Conservation (phyloP, 2,329 filamentous ascomycete genomes). For the Dichotomopilus funicola region DNA sequence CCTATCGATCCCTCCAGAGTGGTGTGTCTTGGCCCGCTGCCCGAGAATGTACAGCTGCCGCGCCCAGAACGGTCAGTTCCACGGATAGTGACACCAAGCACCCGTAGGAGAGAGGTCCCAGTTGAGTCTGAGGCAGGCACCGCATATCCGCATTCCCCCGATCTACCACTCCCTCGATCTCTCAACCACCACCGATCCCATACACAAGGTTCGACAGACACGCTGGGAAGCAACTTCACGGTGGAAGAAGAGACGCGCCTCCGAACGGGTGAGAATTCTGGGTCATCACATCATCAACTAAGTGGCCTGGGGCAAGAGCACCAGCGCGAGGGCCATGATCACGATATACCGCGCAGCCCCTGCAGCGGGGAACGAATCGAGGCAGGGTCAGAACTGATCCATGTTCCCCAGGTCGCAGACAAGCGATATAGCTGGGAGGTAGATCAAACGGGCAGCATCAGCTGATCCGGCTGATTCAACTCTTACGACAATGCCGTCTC, state of each 20-base stretch:
- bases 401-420: slow-evolving; percentile 45
- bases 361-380: slow-evolving; percentile 39
- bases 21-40: slow-evolving; percentile 49
- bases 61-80: slow-evolving; percentile 26
- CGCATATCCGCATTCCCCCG: slow-evolving; percentile 15
- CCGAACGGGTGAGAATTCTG: slow-evolving; percentile 24
- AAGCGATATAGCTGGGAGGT: slow-evolving; percentile 48
- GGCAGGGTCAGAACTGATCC: slow-evolving; percentile 39
- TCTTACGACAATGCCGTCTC: background rate
- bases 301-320: slow-evolving; percentile 9
- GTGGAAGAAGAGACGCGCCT: slow-evolving; percentile 41
- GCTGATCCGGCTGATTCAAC: background rate
- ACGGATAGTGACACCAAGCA: slow-evolving; percentile 25
- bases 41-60: slow-evolving; percentile 40
- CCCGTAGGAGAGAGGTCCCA: slow-evolving; percentile 6
- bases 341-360: slow-evolving; percentile 20
- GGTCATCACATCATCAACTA: slow-evolving; percentile 19
- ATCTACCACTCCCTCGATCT: slow-evolving; percentile 6
- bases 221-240: slow-evolving; percentile 52
- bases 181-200: slow-evolving; percentile 15
- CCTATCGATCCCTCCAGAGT: slow-evolving; percentile 48
- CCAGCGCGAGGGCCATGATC: slow-evolving; percentile 4
- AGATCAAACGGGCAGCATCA: background rate
- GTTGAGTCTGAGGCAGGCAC: background rate
- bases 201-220: slow-evolving; percentile 33